These are phyloP conservation scores for Crithidia expoeki DNA, from an alignment of 208 protist species.

Conservation along the genomic window DNA sequence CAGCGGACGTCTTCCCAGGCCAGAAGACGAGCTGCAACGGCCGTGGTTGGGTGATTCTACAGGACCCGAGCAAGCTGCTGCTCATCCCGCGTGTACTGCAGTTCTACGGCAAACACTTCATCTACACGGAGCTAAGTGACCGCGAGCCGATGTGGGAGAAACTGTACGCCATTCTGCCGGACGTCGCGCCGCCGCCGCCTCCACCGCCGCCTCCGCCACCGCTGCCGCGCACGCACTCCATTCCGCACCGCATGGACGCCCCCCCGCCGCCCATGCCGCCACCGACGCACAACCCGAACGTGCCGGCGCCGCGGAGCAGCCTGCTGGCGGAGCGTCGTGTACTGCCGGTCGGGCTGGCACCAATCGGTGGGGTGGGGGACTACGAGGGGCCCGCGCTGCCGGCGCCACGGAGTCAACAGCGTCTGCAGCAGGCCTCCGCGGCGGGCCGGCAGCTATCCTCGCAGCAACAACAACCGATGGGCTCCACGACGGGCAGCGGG, in stretches of 20 bases:
- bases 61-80: conserved; percentile 55
- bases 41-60: conserved; percentile 78
- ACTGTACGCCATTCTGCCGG: conserved; percentile 24
- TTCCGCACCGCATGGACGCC: conserved; percentile 26
- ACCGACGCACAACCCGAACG: conserved; percentile 23
- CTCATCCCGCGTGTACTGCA: conserved; percentile 63
- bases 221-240: conserved; percentile 26
- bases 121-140: conserved; percentile 67
- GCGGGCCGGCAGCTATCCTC: background rate
- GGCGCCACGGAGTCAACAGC: conserved; percentile 30
- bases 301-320: conserved; percentile 36
- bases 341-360: conserved; percentile 22
- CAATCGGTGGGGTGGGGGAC: conserved; percentile 28
- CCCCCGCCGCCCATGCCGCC: conserved; percentile 21
- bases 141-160: conserved; percentile 44
- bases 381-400: conserved; percentile 25
- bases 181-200: conserved; percentile 20
- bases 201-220: conserved; percentile 29
- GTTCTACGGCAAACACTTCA: conserved; percentile 70
- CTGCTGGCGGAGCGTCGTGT: conserved; percentile 17
- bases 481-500: background rate
- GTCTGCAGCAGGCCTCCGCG: conserved; percentile 13
- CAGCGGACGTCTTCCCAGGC: conserved; percentile 64
- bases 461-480: background rate
- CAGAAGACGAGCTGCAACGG: conserved; percentile 53